phyloP scores from a whole-genome alignment of 257 asterid species.

The Prunella vulgaris region DNA sequence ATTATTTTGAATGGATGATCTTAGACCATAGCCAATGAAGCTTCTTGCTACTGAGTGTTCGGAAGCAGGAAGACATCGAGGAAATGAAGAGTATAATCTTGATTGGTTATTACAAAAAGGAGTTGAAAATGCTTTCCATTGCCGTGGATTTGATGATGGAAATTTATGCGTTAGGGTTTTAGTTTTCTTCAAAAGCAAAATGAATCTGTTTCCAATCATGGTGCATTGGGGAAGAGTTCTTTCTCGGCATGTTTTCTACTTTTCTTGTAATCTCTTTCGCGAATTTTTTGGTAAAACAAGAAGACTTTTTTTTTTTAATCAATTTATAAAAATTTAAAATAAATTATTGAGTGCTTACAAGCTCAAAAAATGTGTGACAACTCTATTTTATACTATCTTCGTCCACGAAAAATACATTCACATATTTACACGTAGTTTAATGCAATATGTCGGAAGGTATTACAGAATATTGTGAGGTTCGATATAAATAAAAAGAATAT shows the following conservation, averaged over 20 bases:
- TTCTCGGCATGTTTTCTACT: not conserved
- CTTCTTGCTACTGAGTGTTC: constrained; percentile 27
- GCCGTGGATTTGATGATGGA: constrained; percentile 23
- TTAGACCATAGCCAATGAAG: constrained; percentile 35
- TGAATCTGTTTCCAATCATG: constrained; percentile 44
- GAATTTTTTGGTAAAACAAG: too few relatives aligned
- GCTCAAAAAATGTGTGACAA: too few relatives aligned
- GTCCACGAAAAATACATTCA: too few relatives aligned
- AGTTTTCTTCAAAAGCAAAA: constrained; percentile 34
- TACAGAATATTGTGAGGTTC: too few relatives aligned
- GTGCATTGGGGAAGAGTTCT: not conserved
- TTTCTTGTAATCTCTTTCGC: too few relatives aligned
- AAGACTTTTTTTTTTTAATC: too few relatives aligned
- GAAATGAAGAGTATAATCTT: constrained; percentile 31
- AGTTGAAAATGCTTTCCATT: constrained; percentile 24
- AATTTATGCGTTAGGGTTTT: constrained; percentile 27
- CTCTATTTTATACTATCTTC: too few relatives aligned
- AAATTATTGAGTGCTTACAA: too few relatives aligned
- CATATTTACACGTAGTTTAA: too few relatives aligned
- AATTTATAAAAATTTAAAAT: too few relatives aligned
- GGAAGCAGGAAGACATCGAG: constrained; percentile 29
- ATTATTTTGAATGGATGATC: constrained; percentile 37
- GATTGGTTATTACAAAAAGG: constrained; percentile 23
- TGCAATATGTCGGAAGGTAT: too few relatives aligned
- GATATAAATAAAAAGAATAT: too few relatives aligned